phyloP scores from a whole-genome alignment of 2,329 filamentous ascomycete genomes.

The Pseudohalonectria lignicola region DNA sequence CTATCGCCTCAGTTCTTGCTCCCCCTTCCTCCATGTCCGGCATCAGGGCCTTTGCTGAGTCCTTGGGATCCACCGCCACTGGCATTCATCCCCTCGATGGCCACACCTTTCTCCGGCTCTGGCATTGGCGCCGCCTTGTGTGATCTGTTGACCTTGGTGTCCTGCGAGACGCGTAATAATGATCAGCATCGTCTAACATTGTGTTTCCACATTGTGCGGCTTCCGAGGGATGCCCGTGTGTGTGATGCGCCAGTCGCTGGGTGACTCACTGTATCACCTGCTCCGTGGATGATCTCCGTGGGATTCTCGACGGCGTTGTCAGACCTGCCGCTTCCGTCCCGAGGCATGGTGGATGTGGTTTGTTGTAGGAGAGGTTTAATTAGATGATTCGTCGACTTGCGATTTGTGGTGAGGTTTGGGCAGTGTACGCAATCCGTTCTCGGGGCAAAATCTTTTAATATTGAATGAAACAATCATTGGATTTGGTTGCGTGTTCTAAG shows the following conservation, averaged over 20 bases:
- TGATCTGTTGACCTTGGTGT: constrained; percentile 27
- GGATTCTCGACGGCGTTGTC: constrained; percentile 31
- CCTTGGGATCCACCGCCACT: constrained; percentile 33
- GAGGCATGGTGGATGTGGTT: constrained; percentile 31
- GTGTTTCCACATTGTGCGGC: too few species aligned
- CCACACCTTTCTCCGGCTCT: constrained; percentile 31
- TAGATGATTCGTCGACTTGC: constrained; percentile 4
- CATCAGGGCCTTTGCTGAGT: constrained; percentile 23
- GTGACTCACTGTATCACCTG: constrained; percentile 27
- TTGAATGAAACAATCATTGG: too few species aligned
- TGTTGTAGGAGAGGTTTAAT: constrained; percentile 4
- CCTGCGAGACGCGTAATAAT: constrained; percentile 7
- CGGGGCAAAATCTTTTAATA: too few species aligned
- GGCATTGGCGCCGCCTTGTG: constrained; percentile 38
- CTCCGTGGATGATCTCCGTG: constrained; percentile 30
- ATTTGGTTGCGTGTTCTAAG: too few species aligned
- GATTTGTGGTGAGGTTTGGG: neutral
- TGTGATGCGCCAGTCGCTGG: too few species aligned
- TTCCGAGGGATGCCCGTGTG: too few species aligned
- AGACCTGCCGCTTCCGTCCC: constrained; percentile 34
- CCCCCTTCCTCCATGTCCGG: constrained; percentile 25
- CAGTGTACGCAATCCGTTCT: too few species aligned
- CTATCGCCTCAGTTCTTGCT: too few species aligned
- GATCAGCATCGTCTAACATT: too few species aligned
- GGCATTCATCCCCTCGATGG: constrained; percentile 25